Conservation (phyloP, 108 stramenopile genomes). For the Conticribra guillardii region DNA sequence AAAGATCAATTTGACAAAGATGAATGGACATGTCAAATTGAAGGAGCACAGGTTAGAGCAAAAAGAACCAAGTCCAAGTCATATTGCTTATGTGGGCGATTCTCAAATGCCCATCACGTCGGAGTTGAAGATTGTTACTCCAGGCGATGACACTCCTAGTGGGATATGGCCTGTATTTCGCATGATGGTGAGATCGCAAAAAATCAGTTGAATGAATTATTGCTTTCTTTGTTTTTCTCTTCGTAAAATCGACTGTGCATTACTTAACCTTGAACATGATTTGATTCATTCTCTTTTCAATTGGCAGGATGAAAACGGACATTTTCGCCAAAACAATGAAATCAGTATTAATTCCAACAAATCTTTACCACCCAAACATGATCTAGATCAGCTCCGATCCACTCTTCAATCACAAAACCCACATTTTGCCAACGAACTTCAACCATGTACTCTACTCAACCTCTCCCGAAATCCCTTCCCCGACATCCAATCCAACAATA, state of each 20-base stretch:
- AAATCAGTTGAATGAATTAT: background rate
- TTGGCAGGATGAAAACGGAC: slow-evolving; percentile 72
- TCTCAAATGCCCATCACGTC: slow-evolving; percentile 71
- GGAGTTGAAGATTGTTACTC: slow-evolving; percentile 66
- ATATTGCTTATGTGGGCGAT: slow-evolving; percentile 63
- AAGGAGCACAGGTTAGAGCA: background rate
- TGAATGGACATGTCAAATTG: background rate
- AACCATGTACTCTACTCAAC: slow-evolving; percentile 43
- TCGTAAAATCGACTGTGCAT: too few species aligned
- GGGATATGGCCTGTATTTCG: slow-evolving; percentile 88
- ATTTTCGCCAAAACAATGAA: slow-evolving; percentile 52
- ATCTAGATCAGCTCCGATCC: slow-evolving; percentile 46
- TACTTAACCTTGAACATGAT: too few species aligned
- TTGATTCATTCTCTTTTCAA: slow-evolving; percentile 4
- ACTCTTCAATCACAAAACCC: slow-evolving; percentile 48
- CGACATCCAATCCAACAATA: slow-evolving; percentile 51
- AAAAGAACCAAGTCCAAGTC: slow-evolving; percentile 23
- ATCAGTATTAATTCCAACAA: background rate
- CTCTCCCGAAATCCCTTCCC: slow-evolving; percentile 18
- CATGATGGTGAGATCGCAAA: slow-evolving; percentile 74
- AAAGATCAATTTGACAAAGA: slow-evolving; percentile 1
- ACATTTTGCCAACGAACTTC: slow-evolving; percentile 47
- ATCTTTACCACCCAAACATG: slow-evolving; percentile 3
- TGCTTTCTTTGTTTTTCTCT: background rate
- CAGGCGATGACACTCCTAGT: slow-evolving; percentile 68